Evolutionary conservation across 371 early-diverging fungal species (phyloP), one percentile per base, ranked within the genome.

Genomic region (Phascolomyces articulosus): DNA sequence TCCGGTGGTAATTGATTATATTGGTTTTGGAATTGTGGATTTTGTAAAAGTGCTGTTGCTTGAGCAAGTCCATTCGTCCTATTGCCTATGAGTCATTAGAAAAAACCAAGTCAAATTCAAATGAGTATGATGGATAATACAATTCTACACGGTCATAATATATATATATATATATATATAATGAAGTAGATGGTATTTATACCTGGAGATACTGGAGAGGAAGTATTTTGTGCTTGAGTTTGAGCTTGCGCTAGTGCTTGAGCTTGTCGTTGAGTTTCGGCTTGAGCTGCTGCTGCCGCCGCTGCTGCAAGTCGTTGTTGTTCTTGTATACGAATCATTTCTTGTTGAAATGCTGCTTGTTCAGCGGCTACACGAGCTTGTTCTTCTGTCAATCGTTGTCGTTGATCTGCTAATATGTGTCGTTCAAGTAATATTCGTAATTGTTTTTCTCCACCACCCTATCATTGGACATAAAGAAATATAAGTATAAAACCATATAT

Each of bases 261-360:
- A 34, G 34, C 34, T 44, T 44, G 44, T 8, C 44, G 44, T 44
- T 44, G 44, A 44, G 44, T 4, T 15, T 44, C 51, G 20, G 26
- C 51, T 20, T 21, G 23, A 10, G 21, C 23, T 24, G 51, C 51
- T 13, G 47, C 51, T 9, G 51, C 24, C 1, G 51, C 51, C 1
- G 51, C 51, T 24, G 51, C 51, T 51, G 65, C 65, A 15, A 72
- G n/a, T 40, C 73, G 68, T 2, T 76, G 74, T 49, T 75, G 70
- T 57, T 81, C 78, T 11, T 68, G 74, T 54, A 72, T 6, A 60
- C 75, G 74, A n/a, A 79, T 29, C 47, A 67, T 31, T 63, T 80
- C 71, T 38, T 80, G 73, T 31, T 80, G 77, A 16, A 71, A 66
- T 11, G 79, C 69, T 41, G 83, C 70, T 71, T 84, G 76, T 67